Percentiles rank a stretch among this genome's conserved stretches.
These are phyloP conservation scores for Plasmodium vivax DNA, from an alignment of 169 alveolate species.

Conservation along the genomic window DNA sequence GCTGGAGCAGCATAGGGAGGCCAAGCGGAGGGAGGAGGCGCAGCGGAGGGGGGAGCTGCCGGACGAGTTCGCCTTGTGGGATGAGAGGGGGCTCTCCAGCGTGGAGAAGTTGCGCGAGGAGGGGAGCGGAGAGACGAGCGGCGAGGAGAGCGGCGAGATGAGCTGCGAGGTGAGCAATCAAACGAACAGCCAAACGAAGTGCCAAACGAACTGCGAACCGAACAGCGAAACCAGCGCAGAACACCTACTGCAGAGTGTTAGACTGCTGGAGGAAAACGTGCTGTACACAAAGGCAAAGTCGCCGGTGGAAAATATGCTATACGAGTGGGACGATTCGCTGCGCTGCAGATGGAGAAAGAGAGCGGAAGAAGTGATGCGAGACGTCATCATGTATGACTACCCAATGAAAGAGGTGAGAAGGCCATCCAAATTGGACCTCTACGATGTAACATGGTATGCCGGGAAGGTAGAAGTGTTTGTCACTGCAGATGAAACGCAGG, in stretches of 20 bases:
- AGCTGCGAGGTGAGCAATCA: neutral
- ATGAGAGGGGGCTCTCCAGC: neutral
- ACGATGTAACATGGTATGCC: conserved; percentile 85
- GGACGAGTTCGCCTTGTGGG: neutral
- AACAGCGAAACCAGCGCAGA: neutral
- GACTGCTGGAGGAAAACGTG: conserved; percentile 77
- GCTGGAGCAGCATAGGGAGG: neutral
- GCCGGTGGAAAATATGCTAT: conserved; percentile 76
- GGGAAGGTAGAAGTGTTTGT: conserved; percentile 81
- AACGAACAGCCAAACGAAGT: neutral
- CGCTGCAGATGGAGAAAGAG: conserved; percentile 83
- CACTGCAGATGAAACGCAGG: conserved; percentile 55
- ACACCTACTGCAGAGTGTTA: conserved; percentile 62
- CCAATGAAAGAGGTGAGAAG: conserved; percentile 79
- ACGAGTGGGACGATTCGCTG: conserved; percentile 85
- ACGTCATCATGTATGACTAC: conserved; percentile 83
- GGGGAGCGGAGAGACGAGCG: neutral
- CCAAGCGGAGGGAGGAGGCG: neutral
- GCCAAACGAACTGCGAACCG: neutral
- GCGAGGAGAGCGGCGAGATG: neutral
- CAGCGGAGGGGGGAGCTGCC: neutral
- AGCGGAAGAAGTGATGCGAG: conserved; percentile 82
- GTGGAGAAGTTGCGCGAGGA: neutral
- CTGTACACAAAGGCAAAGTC: conserved; percentile 80
- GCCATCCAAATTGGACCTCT: conserved; percentile 82